These are phyloP conservation scores for Psilocybe cubensis DNA, from an alignment of 768 basidiomycete species.

Conservation along the genomic window DNA sequence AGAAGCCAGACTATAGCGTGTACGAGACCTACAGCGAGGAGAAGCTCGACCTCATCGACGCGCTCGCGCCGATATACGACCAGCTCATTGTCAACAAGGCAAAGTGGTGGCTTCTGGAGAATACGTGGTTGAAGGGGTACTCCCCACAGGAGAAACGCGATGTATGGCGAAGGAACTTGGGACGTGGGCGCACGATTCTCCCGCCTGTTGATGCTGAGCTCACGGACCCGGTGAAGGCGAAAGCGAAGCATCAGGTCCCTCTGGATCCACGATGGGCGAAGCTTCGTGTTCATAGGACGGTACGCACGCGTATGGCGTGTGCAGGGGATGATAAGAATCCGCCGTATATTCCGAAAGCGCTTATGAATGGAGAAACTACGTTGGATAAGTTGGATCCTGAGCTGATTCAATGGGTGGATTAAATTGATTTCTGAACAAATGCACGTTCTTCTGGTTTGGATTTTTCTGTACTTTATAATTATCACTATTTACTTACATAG, in stretches of 20 bases:
- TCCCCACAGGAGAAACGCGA: neutral
- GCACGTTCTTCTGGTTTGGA: too few relatives aligned
- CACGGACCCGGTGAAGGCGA: neutral
- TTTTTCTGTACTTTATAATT: neutral
- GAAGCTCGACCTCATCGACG: conserved; percentile 14
- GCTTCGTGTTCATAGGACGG: conserved; percentile 15
- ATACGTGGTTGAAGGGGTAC: conserved; percentile 8
- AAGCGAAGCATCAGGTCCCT: neutral
- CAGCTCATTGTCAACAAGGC: conserved; percentile 8
- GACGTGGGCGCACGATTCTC: conserved; percentile 11
- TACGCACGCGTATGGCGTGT: conserved; percentile 13
- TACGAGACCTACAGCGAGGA: conserved; percentile 8
- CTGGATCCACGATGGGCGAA: conserved; percentile 9
- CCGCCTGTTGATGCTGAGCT: neutral
- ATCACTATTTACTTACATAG: too few relatives aligned
- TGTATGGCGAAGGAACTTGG: conserved; percentile 2
- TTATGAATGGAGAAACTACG: conserved; percentile 4
- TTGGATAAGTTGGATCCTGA: conserved; percentile 8
- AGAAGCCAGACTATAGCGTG: neutral
- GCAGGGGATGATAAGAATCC: neutral
- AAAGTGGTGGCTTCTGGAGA: conserved; percentile 15
- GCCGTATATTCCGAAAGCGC: conserved; percentile 6
- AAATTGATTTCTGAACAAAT: too few relatives aligned
- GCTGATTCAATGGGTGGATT: conserved; percentile 14
- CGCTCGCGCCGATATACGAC: conserved; percentile 18